Percentiles rank a stretch among this genome's conserved stretches.
Conservation (phyloP, 139 green algal genomes). For the Asterochloris sp. region DNA sequence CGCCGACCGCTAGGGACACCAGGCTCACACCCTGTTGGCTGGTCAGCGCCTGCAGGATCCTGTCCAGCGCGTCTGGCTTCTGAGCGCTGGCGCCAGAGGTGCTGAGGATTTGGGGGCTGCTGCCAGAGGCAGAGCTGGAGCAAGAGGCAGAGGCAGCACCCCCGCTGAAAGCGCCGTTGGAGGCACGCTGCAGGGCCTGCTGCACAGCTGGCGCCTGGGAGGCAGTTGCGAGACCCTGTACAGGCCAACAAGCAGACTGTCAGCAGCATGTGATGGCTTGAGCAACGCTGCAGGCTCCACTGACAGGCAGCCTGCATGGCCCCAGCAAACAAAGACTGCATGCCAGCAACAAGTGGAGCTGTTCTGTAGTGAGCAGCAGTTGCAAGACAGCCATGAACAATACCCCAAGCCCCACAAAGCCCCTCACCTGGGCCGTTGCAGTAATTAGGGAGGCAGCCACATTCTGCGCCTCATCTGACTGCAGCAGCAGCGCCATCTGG, state of each 20-base stretch:
- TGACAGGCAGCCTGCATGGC: too few relatives aligned
- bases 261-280: not conserved
- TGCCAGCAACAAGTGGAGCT: not conserved
- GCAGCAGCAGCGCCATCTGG: slow-evolving; percentile 38
- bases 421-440: not conserved
- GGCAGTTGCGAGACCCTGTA: not conserved
- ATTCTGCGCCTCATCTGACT: slow-evolving; percentile 25
- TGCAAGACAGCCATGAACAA: too few relatives aligned
- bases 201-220: too few relatives aligned
- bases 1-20: slow-evolving; percentile 38
- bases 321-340: too few relatives aligned
- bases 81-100: not conserved
- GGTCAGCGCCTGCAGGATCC: slow-evolving; percentile 33
- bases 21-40: slow-evolving; percentile 35
- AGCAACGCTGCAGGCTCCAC: not conserved
- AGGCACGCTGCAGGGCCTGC: not conserved
- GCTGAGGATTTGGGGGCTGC: not conserved
- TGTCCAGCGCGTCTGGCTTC: not conserved
- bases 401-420: too few relatives aligned
- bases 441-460: not conserved
- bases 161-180: not conserved
- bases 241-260: not conserved
- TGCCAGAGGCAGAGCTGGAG: not conserved
- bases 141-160: not conserved
- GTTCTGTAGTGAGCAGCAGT: not conserved